Base-by-base conservation (phyloP, 2,329 filamentous ascomycete genomes). In the Westerdykella ornata region DNA sequence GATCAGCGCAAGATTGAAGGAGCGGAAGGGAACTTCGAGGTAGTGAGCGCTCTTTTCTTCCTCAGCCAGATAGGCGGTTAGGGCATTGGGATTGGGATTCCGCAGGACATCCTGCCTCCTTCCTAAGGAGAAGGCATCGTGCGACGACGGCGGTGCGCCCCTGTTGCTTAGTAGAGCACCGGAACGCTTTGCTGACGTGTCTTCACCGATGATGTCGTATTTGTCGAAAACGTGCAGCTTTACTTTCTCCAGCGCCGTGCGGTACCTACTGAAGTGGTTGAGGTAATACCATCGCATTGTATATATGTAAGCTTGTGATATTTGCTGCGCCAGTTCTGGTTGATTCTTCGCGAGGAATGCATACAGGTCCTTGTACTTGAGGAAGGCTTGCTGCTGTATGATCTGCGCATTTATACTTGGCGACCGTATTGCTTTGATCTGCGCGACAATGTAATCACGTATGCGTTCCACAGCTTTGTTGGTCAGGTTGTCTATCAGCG, bases 231-330 rank as follows among this genome's bases (percentile, higher is more conserved):
- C 66, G 58, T 96, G 88, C 2, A 97, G 66, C 57, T 85, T 90
- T 45, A 98, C 75, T 63, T 88, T 94, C 41, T 84, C 82, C 5
- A 98, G 73, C 0, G 92, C 82, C 53, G 82, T 81, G 49, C 85
- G 81, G 64, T 98, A 98, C 26, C 90, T 82, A 3, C 79, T 81
- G 60, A 98, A 98, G 63, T 96, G 87, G 51, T 85, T 92, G 39
- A 84, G 70, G 62, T 97, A 97, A 60, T 98, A 98, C 92, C 92
- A 98, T 39, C 88, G 81, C 88, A 98, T 98, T 0, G 94, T 98
- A 63, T 96, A 95, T 70, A 94, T 83, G 59, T 98, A 98, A 3
- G 94, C 92, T 62, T 88, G 84, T 7, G 82, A 82, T 50, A 98
- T 94, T 65, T 98, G 87, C 39, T 89, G 83, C 7, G 87, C 88